These are phyloP conservation scores for Tulasnella sp. DNA, from an alignment of 768 basidiomycete species.

Conservation along the genomic window DNA sequence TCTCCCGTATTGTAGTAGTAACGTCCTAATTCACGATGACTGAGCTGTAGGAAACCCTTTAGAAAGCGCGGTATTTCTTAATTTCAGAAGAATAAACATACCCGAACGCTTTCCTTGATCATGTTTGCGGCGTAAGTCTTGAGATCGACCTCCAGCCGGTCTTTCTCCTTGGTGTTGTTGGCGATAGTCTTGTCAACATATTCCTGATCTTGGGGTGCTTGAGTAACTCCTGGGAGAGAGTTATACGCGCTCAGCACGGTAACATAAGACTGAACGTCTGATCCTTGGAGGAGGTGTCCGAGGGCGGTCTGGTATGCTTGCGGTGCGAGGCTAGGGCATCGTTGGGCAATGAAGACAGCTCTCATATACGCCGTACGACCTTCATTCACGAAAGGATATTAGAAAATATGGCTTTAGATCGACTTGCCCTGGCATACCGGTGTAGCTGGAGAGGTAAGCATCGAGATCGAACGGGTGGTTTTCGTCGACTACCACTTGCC, in stretches of 20 bases:
- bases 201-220: slow-evolving; percentile 55
- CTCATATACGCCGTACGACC: slow-evolving; percentile 77
- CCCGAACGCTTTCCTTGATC: slow-evolving; percentile 98
- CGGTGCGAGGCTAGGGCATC: slow-evolving; percentile 64
- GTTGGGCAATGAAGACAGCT: slow-evolving; percentile 60
- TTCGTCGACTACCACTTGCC: slow-evolving; percentile 54
- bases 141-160: slow-evolving; percentile 88
- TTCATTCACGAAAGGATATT: slow-evolving; percentile 35
- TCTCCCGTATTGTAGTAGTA: slow-evolving; percentile 74
- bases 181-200: slow-evolving; percentile 71
- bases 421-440: slow-evolving; percentile 46
- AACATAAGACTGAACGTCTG: slow-evolving; percentile 51
- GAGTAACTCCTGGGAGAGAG: slow-evolving; percentile 42
- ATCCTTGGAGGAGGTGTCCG: slow-evolving; percentile 59
- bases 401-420: slow-evolving; percentile 12
- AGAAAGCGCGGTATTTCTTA: not conserved
- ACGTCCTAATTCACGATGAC: slow-evolving; percentile 80
- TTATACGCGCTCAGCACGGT: slow-evolving; percentile 33
- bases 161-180: slow-evolving; percentile 67
- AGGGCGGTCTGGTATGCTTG: slow-evolving; percentile 69
- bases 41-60: slow-evolving; percentile 57
- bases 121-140: slow-evolving; percentile 94
- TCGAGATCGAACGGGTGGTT: slow-evolving; percentile 87
- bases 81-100: slow-evolving; percentile 42
- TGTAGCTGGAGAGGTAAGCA: slow-evolving; percentile 68